Base-by-base conservation (phyloP, 1,139 yeast genomes). In the Hansenula lynferdii region DNA sequence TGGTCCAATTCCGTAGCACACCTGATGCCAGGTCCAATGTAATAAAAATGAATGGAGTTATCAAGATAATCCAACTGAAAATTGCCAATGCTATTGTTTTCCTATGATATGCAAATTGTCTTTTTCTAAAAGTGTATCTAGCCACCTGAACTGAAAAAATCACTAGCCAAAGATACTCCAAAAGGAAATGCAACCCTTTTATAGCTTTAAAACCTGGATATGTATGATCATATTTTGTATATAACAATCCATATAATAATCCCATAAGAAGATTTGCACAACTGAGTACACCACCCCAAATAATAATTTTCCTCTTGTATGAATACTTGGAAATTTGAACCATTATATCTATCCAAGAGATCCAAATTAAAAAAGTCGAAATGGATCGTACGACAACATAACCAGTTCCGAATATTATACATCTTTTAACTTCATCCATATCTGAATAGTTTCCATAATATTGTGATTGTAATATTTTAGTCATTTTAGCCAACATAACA, bases 1-100 rank as follows among this genome's bases (percentile, higher is more conserved):
- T 51, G 3, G 72, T 48, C 79, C 79, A 74, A 6, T 66, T 60
- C 53, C 75, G 72, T 62, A 42, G 56, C 39, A 22, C 37, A n/a
- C 18, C 53, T 39, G 58, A 63, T 60, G 14, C 56, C 26, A 67
- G 36, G 23, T 58, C 47, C 4, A 71, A 49, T 3, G 70, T 50
- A 29, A 51, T 49, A 36, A 70, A 48, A 3, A 57, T 57, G 21
- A 63, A 45, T 28, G 67, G 67, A 20, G 59, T 34, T 1, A 48
- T 31, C 21, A 73, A 40, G 6, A 67, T 48, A 4, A 61, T 29
- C 65, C 72, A 61, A 22, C 65, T 60, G 41, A 71, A 65, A 1
- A 63, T 31, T 0, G 73, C 74, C 37, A 73, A 50, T 2, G 76
- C 72, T 6, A 72, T 37, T 12, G 72, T 56, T 39, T 60, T 61